A percentile compares a stretch with the other conserved stretches of the same genome.
phyloP scores from a whole-genome alignment of 2,329 filamentous ascomycete genomes.

The Aspergillus quadricinctus region DNA sequence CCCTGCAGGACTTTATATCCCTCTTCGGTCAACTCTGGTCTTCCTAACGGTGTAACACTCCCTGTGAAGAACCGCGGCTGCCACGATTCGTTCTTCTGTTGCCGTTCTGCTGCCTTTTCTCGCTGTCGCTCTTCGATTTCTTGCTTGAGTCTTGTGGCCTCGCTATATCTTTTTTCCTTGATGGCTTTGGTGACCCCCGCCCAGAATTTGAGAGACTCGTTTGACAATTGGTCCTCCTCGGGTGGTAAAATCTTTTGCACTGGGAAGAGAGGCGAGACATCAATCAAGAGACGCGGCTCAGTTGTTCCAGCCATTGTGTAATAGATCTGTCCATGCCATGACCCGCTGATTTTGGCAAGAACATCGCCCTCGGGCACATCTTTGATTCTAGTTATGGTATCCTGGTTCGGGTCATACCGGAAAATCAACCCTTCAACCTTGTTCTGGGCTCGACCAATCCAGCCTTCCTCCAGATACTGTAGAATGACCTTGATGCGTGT shows the following conservation, averaged over 20 bases:
- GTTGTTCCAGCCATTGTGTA: slow-evolving; percentile 49
- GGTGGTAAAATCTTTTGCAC: slow-evolving; percentile 77
- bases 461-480: slow-evolving; percentile 90
- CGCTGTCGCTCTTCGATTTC: slow-evolving; percentile 89
- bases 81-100: slow-evolving; percentile 66
- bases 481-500: slow-evolving; percentile 88
- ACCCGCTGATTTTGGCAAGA: slow-evolving; percentile 74
- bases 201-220: slow-evolving; percentile 90
- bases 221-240: slow-evolving; percentile 70
- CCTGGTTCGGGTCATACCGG: slow-evolving; percentile 81
- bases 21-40: slow-evolving; percentile 59
- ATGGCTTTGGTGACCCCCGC: slow-evolving; percentile 83
- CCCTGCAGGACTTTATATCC: slow-evolving; percentile 55
- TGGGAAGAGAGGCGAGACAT: slow-evolving; percentile 77
- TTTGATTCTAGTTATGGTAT: slow-evolving; percentile 72
- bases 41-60: slow-evolving; percentile 55
- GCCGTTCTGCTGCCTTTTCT: slow-evolving; percentile 75
- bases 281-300: slow-evolving; percentile 70
- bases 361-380: slow-evolving; percentile 84
- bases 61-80: slow-evolving; percentile 81
- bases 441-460: slow-evolving; percentile 87
- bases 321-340: slow-evolving; percentile 72
- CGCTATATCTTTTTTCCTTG: slow-evolving; percentile 71
- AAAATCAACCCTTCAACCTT: slow-evolving; percentile 89
- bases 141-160: slow-evolving; percentile 81